phyloP scores from a whole-genome alignment of 345 rosid species.

The Euphorbia pulcherrima region DNA sequence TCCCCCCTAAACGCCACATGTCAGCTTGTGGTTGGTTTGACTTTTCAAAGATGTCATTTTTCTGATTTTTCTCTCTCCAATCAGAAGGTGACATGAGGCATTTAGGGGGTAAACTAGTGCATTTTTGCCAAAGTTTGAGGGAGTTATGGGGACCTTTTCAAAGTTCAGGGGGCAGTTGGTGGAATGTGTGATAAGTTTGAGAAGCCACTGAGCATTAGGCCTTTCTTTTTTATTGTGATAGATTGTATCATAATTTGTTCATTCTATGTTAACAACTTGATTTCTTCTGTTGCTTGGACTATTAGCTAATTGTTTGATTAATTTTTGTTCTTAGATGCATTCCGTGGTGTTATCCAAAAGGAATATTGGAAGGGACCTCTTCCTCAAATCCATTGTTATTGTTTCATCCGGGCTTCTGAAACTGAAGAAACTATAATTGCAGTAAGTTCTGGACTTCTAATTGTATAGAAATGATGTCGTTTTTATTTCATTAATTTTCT shows the following conservation, averaged over 20 bases:
- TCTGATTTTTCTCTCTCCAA: too few species aligned
- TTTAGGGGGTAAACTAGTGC: too few species aligned
- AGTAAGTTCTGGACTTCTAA: constrained; percentile 51
- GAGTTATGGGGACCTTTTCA: too few species aligned
- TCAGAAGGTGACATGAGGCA: too few species aligned
- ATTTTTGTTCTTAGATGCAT: constrained; percentile 51
- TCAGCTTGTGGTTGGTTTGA: too few species aligned
- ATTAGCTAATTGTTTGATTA: constrained; percentile 7
- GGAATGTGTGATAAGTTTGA: too few species aligned
- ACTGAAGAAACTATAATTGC: constrained; percentile 52
- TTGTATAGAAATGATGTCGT: neutral
- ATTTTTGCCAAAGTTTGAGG: too few species aligned
- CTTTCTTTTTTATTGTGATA: neutral
- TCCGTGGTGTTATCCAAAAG: constrained; percentile 49
- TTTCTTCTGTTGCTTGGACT: constrained; percentile 4
- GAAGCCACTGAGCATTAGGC: too few species aligned
- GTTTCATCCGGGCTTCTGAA: constrained; percentile 80
- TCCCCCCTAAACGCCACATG: too few species aligned
- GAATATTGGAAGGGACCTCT: constrained; percentile 69
- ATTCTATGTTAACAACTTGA: neutral
- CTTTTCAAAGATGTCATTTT: too few species aligned
- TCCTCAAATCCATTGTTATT: constrained; percentile 87
- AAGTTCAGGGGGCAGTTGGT: too few species aligned
- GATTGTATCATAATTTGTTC: neutral
- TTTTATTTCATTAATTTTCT: constrained; percentile 1